Evolutionary conservation across 345 rosid genomes (phyloP), one percentile per base, ranked within the genome.

Genomic region (Citrus sinensis): DNA sequence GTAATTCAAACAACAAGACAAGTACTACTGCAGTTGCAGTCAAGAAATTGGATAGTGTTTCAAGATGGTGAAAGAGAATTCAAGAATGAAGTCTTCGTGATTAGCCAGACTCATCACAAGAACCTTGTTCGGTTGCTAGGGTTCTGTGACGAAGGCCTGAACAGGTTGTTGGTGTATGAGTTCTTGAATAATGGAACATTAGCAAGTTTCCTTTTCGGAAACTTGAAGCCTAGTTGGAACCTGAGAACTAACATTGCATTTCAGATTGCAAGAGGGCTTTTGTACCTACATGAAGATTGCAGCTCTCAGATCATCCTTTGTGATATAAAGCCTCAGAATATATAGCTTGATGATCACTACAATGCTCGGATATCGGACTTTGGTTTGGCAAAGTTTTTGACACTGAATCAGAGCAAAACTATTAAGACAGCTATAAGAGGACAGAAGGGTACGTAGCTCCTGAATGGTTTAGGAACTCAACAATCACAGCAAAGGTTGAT

Each of bases 21-120:
- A 22, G n/a, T 25, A 54, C 68, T 9, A 11, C 62, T 7, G 4
- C 35, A 61, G 77, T 87, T 40, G 89, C 84, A 9, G 85, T 88
- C 29, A 88, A 85, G 82, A 85, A 78, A 66, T 34, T 88, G 27
- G n/a, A 69, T 14, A 46, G n/a, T 42, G 2, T 2, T 42, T 24
- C 58, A 46, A 71, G 62, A 64, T 2, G 6, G n/a, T 2, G 62
- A 75, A 29, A 66, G 32, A 27, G 77, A 74, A 34, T 75, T 64
- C 20, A 63, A 29, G 24, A 7, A 9, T 19, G 78, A 75, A 54
- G 78, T 75, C 0, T 22, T 1, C 2, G 32, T 8, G 2, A 75
- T 63, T 14, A 42, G 62, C 20, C 16, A 24, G 4, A 76, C 72
- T 5, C 61, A 66, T 65, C 78, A 76, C 34, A 76, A 66, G 64